phyloP scores from a whole-genome alignment of 306 rosid genomes.

The Inga leiocalycina region DNA sequence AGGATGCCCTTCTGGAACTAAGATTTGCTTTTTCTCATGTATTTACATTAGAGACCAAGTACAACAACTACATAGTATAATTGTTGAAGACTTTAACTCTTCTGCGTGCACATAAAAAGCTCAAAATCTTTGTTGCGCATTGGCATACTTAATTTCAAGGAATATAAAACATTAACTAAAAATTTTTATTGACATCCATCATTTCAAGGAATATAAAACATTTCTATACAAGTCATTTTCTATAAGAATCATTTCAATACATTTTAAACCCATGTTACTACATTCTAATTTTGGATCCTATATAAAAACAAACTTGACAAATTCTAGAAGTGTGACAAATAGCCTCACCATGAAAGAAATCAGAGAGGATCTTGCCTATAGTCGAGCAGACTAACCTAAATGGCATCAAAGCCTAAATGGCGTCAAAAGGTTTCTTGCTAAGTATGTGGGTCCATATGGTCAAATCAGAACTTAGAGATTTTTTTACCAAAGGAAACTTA shows the following conservation, averaged over 20 bases:
- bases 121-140: neutral
- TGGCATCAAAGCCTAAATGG: neutral
- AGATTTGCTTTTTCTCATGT: neutral
- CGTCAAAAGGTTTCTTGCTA: neutral
- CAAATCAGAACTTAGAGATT: neutral
- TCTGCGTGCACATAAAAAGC: neutral
- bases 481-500: no score
- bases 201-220: neutral
- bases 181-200: neutral
- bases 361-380: neutral
- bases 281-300: neutral
- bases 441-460: neutral
- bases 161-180: neutral
- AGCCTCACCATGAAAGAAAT: neutral
- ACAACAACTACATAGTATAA: neutral
- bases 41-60: neutral
- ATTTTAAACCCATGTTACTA: neutral
- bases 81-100: neutral
- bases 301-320: neutral
- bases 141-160: neutral
- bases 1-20: neutral
- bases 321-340: neutral
- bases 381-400: no score
- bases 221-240: neutral
- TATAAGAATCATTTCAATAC: neutral